Evolutionary conservation across 176 grass and related monocot species (phyloP).

Genomic region (Elaeis guineensis): DNA sequence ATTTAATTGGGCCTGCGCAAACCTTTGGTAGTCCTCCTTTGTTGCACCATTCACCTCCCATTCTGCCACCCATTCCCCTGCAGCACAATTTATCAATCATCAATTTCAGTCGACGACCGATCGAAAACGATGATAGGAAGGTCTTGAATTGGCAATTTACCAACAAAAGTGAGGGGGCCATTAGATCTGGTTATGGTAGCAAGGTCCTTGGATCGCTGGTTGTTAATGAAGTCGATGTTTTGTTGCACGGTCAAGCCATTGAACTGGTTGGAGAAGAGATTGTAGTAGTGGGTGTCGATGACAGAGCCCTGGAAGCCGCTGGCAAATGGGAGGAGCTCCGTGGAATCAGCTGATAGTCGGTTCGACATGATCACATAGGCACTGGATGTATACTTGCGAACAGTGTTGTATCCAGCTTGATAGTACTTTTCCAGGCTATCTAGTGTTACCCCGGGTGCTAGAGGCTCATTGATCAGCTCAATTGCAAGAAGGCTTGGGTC

Average conservation of each 20-base stretch:
- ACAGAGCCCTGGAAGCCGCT: conserved; percentile 8
- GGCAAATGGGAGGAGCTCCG: conserved; percentile 41
- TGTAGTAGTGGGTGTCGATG: conserved; percentile 59
- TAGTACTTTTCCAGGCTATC: conserved; percentile 51
- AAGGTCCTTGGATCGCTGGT: conserved; percentile 18
- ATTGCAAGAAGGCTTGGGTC: conserved; percentile 41
- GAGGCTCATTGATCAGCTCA: conserved; percentile 63
- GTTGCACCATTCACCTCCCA: conserved; percentile 1
- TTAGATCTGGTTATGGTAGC: conserved; percentile 11
- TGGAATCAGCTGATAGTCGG: conserved; percentile 20
- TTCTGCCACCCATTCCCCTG: conserved; percentile 38
- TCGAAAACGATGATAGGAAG: no score
- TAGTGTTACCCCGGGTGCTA: conserved; percentile 28
- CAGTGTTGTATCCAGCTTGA: conserved; percentile 40
- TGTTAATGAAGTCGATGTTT: conserved; percentile 42
- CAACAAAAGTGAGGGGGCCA: conserved; percentile 43
- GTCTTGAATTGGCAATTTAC: conserved; percentile 10
- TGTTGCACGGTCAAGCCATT: conserved; percentile 32
- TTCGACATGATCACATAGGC: conserved; percentile 74
- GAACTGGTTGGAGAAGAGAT: conserved; percentile 28
- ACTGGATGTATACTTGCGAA: conserved; percentile 36
- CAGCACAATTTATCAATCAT: not conserved
- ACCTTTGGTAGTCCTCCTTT: conserved; percentile 17
- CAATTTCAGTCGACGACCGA: no score
- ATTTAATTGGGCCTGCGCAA: conserved; percentile 26